Evolutionary conservation across 2,329 filamentous ascomycete genomes (phyloP).

Genomic region (Furcasterigmium furcatum): DNA sequence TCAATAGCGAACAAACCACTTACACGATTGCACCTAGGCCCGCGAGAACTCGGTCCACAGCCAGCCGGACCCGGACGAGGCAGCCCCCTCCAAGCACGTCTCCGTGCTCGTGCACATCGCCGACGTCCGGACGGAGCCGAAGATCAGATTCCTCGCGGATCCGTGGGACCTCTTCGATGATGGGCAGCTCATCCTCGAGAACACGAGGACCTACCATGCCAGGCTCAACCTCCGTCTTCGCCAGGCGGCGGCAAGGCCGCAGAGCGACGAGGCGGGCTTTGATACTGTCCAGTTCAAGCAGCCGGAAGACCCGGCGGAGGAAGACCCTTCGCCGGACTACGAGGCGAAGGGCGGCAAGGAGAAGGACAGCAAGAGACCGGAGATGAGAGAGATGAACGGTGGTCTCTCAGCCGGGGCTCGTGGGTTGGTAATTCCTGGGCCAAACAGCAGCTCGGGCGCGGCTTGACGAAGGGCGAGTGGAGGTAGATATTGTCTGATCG

Average conservation of each 20-base stretch:
- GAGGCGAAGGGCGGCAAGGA: background rate
- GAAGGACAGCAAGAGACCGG: background rate
- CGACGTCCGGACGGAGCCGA: slow-evolving; percentile 3
- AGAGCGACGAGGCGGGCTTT: slow-evolving; percentile 1
- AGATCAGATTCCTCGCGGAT: slow-evolving; percentile 8
- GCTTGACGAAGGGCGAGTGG: too few species aligned
- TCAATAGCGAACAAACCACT: too few species aligned
- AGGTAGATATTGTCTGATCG: too few species aligned
- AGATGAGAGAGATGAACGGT: background rate
- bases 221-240: slow-evolving; percentile 3
- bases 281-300: slow-evolving; percentile 4
- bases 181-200: slow-evolving; percentile 6
- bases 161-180: slow-evolving; percentile 9
- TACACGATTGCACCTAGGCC: too few species aligned
- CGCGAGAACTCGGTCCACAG: slow-evolving; percentile 6
- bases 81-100: slow-evolving; percentile 5
- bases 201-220: slow-evolving; percentile 1
- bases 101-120: slow-evolving; percentile 6
- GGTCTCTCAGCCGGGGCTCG: background rate
- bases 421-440: too few species aligned
- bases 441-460: too few species aligned
- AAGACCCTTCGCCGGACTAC: background rate
- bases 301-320: background rate
- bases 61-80: background rate
- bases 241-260: background rate